phyloP scores from a whole-genome alignment of 2,329 filamentous ascomycete species.

The Cladosporium velox region DNA sequence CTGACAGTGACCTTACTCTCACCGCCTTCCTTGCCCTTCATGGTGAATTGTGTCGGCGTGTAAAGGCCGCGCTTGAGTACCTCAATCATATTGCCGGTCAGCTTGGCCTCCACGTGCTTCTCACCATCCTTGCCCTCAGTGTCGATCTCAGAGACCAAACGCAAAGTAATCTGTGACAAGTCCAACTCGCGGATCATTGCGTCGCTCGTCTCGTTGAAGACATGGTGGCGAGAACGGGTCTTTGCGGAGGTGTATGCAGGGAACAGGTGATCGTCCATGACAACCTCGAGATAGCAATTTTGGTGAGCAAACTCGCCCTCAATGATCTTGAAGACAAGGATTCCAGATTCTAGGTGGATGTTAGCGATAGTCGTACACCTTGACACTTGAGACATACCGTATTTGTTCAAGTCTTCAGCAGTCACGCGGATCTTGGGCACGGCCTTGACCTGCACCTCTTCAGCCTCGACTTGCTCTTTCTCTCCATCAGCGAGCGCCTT shows the following conservation, averaged over 20 bases:
- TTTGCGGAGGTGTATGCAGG: slow-evolving; percentile 82
- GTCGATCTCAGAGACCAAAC: slow-evolving; percentile 78
- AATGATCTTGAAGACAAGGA: slow-evolving; percentile 91
- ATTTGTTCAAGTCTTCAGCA: slow-evolving; percentile 76
- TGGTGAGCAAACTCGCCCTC: slow-evolving; percentile 80
- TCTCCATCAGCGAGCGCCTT: slow-evolving; percentile 51
- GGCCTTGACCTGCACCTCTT: slow-evolving; percentile 50
- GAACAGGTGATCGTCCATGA: slow-evolving; percentile 94
- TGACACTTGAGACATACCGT: slow-evolving; percentile 55
- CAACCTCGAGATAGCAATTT: slow-evolving; percentile 77
- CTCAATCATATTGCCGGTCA: slow-evolving; percentile 81
- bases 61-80: slow-evolving; percentile 83
- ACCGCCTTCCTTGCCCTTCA: slow-evolving; percentile 76
- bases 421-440: slow-evolving; percentile 76
- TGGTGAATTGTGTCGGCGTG: slow-evolving; percentile 78
- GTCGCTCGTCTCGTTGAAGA: slow-evolving; percentile 89
- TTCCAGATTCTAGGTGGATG: slow-evolving; percentile 68
- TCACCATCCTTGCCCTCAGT: slow-evolving; percentile 67
- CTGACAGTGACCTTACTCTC: slow-evolving; percentile 83
- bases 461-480: slow-evolving; percentile 48
- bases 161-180: slow-evolving; percentile 87
- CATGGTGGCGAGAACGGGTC: slow-evolving; percentile 67
- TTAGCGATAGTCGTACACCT: background rate
- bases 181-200: slow-evolving; percentile 97
- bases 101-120: slow-evolving; percentile 75